Base-by-base conservation (phyloP, 306 rosid species). In the Senna tora region DNA sequence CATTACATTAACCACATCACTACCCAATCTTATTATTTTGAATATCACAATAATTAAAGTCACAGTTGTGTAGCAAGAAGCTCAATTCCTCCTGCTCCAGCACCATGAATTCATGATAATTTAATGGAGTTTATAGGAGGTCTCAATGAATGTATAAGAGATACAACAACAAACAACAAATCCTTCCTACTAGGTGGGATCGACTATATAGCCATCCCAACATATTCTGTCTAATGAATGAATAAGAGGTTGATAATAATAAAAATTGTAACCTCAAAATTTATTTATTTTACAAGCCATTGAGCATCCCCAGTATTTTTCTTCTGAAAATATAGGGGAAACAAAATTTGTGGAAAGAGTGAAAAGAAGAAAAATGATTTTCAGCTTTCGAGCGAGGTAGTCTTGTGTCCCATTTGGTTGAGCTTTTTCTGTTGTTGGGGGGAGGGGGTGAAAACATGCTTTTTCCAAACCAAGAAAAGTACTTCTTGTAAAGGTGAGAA, bases 221-320 rank as follows among this genome's bases (percentile, higher is more conserved):
- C n/a, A n/a, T n/a, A n/a, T n/a, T n/a, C n/a, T n/a, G n/a, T n/a
- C n/a, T n/a, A 60, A 9, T 16, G 38, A 34, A 60, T 19, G 16
- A 58, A 45, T 39, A 67, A 69, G 69, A 58, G 34, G 53, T 73
- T 67, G 71, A 64, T 74, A 41, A 38, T 39, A 36, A 62, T 66
- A 71, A 22, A 77, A 55, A 47, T 32, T 32, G 41, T 38, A 69
- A 39, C 53, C 69, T n/a, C 43, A 32, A 47, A 73, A 72, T 79
- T 39, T n/a, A n/a, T 51, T 38, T 62, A 53, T 78, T 69, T 55
- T 81, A 79, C 86, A 80, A 76, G 74, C 75, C 49, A 60, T 77
- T 71, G 78, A 42, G 41, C 64, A 50, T 70, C 78, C 78, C 83
- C 42, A 13, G 65, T 74, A 61, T 67, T 65, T 36, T 36, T 36